Evolutionary conservation across 257 asterid species (phyloP), one percentile per base, ranked within the genome.

Genomic region (Ilex asprella): DNA sequence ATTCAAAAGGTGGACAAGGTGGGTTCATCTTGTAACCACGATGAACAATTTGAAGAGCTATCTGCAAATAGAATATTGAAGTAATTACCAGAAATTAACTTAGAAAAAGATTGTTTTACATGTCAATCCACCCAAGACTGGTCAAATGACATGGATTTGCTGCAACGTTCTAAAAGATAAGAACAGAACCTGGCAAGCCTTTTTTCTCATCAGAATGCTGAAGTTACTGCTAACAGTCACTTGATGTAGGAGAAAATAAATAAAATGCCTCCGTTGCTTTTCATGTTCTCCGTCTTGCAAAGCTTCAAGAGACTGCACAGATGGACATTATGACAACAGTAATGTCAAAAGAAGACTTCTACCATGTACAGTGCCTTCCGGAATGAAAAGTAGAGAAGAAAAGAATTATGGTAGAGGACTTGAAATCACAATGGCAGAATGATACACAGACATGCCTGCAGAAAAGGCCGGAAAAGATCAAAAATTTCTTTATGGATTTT

Each of bases 231-330:
- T 92, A 70, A 78, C 93, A 32, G 96, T 86, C 59, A 85, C 99
- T 82, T 92, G 99, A 80, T 92, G 99, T 73, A 92, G 85, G 71
- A 92, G 95, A 81, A 92, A 92, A 73, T 80, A 92, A 55, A 92
- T 72, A 67, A 89, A 81, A 80, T 92, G 93, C 72, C 96, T 89
- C 70, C 99, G 77, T 70, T 89, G 97, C 73, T 85, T 87, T 82
- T 89, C 99, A 79, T 86, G 95, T 65, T 92, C 99, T 66, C 97
- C 99, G 69, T 92, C 99, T 83, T 87, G 99, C 71, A 92, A 84
- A 66, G 95, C 95, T 83, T 92, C 99, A 51, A 92, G 97, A 73
- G 99, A 92, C 99, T 92, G 88, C 30, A 14, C 12, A n/a, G 67
- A 56, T 11, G 39, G 55, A 51, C 2, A 60, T 41, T 55, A 16